A percentile compares a stretch with the other conserved stretches of the same genome.
These are phyloP conservation scores for Dactylellina sp. DNA, from an alignment of 2,329 filamentous ascomycete species.

Conservation along the genomic window DNA sequence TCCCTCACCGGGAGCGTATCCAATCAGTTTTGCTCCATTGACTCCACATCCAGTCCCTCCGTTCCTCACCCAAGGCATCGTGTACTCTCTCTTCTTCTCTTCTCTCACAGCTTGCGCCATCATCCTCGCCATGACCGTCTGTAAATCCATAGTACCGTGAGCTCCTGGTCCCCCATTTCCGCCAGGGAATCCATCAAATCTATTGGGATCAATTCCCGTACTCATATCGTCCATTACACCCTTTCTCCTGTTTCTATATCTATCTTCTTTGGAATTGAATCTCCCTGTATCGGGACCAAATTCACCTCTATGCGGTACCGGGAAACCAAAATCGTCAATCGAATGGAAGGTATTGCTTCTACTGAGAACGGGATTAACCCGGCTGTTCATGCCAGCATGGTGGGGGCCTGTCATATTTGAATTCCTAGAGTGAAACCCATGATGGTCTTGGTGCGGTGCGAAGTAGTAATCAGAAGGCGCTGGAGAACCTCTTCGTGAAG, in stretches of 20 bases:
- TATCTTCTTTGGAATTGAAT: slow-evolving; percentile 40
- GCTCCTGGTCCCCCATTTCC: neutral
- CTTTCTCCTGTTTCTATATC: slow-evolving; percentile 30
- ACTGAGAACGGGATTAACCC: slow-evolving; percentile 10
- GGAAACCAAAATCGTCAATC: slow-evolving; percentile 41
- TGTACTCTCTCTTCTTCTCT: slow-evolving; percentile 52
- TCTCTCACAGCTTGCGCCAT: slow-evolving; percentile 46
- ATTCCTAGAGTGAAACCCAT: slow-evolving; percentile 31
- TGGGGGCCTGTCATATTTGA: slow-evolving; percentile 18
- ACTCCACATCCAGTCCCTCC: slow-evolving; percentile 13
- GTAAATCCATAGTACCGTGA: slow-evolving; percentile 31
- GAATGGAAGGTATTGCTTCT: slow-evolving; percentile 39
- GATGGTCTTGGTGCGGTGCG: slow-evolving; percentile 42
- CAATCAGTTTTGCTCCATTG: slow-evolving; percentile 46
- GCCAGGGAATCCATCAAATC: slow-evolving; percentile 29
- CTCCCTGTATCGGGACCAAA: slow-evolving; percentile 33
- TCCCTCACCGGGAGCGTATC: slow-evolving; percentile 32
- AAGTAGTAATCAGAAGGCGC: slow-evolving; percentile 54
- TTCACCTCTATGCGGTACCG: slow-evolving; percentile 19
- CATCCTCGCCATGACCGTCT: slow-evolving; percentile 49
- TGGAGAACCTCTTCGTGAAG: slow-evolving; percentile 39
- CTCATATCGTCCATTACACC: slow-evolving; percentile 33
- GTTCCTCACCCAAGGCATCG: slow-evolving; percentile 48
- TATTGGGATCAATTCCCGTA: slow-evolving; percentile 18
- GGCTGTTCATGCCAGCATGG: slow-evolving; percentile 5